phyloP scores from a whole-genome alignment of 306 rosid species.

The Parietaria judaica region DNA sequence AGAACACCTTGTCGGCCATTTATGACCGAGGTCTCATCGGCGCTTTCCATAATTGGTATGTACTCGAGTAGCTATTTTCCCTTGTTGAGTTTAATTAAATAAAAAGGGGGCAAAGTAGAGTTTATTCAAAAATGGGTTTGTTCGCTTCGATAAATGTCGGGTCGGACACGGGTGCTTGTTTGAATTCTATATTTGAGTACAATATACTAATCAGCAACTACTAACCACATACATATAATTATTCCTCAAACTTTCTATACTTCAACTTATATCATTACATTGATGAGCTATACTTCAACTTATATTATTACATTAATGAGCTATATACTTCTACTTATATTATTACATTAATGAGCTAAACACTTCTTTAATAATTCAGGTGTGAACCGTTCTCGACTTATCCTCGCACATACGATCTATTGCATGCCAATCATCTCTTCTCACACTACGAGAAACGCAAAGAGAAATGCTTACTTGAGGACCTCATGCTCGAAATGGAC shows the following conservation, averaged over 20 bases:
- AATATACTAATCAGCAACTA: too few relatives aligned
- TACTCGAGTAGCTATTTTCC: background rate
- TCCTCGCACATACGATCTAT: constrained; percentile 79
- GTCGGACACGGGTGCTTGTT: too few relatives aligned
- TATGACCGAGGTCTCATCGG: constrained; percentile 74
- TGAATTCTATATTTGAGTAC: too few relatives aligned
- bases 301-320: background rate
- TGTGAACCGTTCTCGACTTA: constrained; percentile 91
- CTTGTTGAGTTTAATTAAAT: background rate
- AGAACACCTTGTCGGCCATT: constrained; percentile 74
- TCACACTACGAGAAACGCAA: constrained; percentile 52
- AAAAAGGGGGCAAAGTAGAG: too few relatives aligned
- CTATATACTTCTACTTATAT: constrained; percentile 19
- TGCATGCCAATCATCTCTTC: constrained; percentile 73
- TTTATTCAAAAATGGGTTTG: too few relatives aligned
- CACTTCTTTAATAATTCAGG: constrained; percentile 39
- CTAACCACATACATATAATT: too few relatives aligned
- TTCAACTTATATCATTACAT: background rate
- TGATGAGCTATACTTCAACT: constrained; percentile 25
- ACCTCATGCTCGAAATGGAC: constrained; percentile 92
- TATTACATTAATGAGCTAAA: constrained; percentile 14
- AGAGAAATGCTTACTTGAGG: constrained; percentile 64
- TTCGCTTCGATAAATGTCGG: too few relatives aligned
- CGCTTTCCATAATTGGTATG: constrained; percentile 85
- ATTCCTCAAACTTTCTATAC: background rate